A percentile compares a stretch with the other conserved stretches of the same genome.
Evolutionary conservation across 352 stramenopile species (phyloP).

Genomic region (Phytophthora citrophthora): DNA sequence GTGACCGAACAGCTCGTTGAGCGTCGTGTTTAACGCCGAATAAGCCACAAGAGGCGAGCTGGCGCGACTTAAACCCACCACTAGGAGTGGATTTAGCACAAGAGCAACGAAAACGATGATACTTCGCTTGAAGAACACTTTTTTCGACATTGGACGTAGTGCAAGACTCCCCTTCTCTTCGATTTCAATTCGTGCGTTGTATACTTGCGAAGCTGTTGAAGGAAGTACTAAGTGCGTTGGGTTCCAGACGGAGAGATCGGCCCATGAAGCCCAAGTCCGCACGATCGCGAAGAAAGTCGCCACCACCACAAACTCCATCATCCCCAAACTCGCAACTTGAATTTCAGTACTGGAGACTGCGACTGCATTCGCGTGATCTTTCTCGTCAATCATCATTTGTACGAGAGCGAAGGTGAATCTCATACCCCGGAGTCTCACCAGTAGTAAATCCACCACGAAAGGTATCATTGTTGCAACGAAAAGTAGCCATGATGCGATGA

Average conservation of each 20-base stretch:
- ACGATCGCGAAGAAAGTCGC: slow-evolving; percentile 17
- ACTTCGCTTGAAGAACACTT: neutral
- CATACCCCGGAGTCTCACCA: slow-evolving; percentile 37
- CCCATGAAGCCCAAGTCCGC: neutral
- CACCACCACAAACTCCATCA: neutral
- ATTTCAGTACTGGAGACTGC: slow-evolving; percentile 16
- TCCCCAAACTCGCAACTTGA: slow-evolving; percentile 1
- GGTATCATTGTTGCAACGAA: slow-evolving; percentile 26
- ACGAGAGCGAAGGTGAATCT: slow-evolving; percentile 56
- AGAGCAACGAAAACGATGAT: slow-evolving; percentile 3
- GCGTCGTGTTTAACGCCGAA: slow-evolving; percentile 19
- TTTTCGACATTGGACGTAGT: neutral
- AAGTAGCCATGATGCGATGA: slow-evolving; percentile 34
- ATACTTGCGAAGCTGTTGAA: neutral
- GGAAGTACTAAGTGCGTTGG: neutral
- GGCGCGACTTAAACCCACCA: slow-evolving; percentile 7
- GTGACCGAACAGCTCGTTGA: slow-evolving; percentile 22
- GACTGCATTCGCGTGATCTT: slow-evolving; percentile 12
- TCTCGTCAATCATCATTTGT: slow-evolving; percentile 28
- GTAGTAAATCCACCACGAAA: slow-evolving; percentile 38
- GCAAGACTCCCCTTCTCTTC: neutral
- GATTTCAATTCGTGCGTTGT: neutral
- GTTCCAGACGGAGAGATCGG: slow-evolving; percentile 16
- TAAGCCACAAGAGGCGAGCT: slow-evolving; percentile 15
- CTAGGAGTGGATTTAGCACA: slow-evolving; percentile 3